These are phyloP conservation scores for Diaporthe nobilis DNA, from an alignment of 2,329 filamentous ascomycete genomes.

Conservation along the genomic window DNA sequence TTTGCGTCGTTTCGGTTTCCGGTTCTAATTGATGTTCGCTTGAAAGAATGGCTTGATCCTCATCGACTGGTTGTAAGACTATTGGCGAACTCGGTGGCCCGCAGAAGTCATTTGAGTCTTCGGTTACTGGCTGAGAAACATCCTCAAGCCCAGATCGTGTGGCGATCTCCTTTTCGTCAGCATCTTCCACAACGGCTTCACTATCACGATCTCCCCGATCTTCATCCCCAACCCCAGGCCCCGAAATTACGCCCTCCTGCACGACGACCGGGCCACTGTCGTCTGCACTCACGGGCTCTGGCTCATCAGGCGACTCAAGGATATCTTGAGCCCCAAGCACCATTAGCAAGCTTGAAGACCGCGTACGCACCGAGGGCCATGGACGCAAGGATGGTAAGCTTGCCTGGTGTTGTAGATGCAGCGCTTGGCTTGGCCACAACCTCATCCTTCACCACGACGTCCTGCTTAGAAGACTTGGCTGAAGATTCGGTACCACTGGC, in stretches of 20 bases:
- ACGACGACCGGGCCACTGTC: constrained; percentile 40
- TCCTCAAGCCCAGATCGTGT: constrained; percentile 12
- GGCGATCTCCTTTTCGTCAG: constrained; percentile 40
- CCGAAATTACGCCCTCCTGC: constrained; percentile 36
- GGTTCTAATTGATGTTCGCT: constrained; percentile 8
- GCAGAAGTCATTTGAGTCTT: not conserved
- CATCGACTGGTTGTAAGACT: not conserved
- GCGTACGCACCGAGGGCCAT: constrained; percentile 42
- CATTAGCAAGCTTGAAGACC: constrained; percentile 43
- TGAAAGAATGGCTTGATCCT: not conserved
- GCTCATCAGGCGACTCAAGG: constrained; percentile 40
- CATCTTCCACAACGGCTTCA: constrained; percentile 37
- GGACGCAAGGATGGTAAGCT: constrained; percentile 43
- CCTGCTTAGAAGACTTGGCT: constrained; percentile 41
- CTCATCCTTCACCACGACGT: constrained; percentile 42
- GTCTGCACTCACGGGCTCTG: constrained; percentile 36
- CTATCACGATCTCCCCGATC: constrained; percentile 40
- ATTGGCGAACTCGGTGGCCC: constrained; percentile 8
- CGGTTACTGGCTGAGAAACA: constrained; percentile 1
- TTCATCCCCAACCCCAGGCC: constrained; percentile 37
- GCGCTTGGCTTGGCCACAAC: constrained; percentile 37
- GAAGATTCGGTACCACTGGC: constrained; percentile 41
- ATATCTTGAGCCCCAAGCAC: constrained; percentile 42
- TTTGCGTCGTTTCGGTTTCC: not conserved
- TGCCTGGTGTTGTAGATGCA: constrained; percentile 42